These are phyloP conservation scores for Nakazawaea populi DNA, from an alignment of 805 yeast species.

Conservation along the genomic window DNA sequence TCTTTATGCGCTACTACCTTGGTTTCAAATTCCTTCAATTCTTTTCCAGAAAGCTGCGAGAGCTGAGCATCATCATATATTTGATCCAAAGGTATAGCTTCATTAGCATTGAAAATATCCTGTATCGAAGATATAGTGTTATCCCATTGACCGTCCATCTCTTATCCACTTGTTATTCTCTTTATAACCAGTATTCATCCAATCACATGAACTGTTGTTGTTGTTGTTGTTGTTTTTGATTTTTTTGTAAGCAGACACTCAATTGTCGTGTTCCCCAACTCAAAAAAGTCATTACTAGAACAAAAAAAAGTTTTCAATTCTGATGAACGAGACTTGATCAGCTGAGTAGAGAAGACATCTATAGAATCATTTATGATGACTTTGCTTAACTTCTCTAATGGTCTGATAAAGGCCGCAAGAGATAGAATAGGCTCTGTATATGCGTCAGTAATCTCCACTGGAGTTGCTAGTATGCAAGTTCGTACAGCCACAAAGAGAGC, in stretches of 20 bases:
- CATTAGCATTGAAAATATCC: conserved; percentile 61
- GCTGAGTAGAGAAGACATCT: not conserved
- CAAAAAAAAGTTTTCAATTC: not conserved
- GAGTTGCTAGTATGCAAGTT: conserved; percentile 31
- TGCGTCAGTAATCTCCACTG: not conserved
- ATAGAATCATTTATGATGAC: not conserved
- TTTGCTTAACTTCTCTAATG: conserved; percentile 3
- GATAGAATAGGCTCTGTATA: conserved; percentile 7
- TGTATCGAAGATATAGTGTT: conserved; percentile 60
- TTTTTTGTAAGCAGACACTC: too few species aligned
- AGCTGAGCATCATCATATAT: conserved; percentile 23
- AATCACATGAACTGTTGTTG: too few species aligned
- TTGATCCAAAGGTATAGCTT: conserved; percentile 43
- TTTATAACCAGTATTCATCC: too few species aligned
- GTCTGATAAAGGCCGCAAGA: conserved; percentile 5
- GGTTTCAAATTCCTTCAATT: conserved; percentile 33
- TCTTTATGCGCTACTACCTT: conserved; percentile 46
- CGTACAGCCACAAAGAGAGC: conserved; percentile 94
- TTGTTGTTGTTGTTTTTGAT: too few species aligned
- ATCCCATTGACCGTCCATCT: conserved; percentile 64
- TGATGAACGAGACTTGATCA: not conserved
- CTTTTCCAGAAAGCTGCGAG: conserved; percentile 29
- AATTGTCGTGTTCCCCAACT: too few species aligned
- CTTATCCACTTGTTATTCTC: not conserved
- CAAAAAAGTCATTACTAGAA: too few species aligned